Percentiles rank a stretch among this genome's conserved stretches.
Evolutionary conservation across 371 early-diverging fungal genomes (phyloP).

Genomic region (Haplosporangium sp.): DNA sequence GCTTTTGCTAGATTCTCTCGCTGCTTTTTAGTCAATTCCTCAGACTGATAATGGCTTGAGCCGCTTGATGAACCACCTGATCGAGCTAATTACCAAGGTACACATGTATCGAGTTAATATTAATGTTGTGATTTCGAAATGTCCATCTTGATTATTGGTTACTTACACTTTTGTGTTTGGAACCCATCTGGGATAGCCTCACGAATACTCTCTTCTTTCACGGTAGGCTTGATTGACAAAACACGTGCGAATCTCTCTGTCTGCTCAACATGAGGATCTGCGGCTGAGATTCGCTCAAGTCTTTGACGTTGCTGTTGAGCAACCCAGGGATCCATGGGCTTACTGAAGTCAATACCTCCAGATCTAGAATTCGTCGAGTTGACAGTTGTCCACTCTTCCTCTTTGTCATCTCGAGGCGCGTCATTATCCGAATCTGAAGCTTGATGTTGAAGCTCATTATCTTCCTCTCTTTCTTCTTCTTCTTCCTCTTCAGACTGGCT

Average conservation of each 20-base stretch:
- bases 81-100: conserved; percentile 17
- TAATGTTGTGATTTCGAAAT: background rate
- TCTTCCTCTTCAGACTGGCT: conserved; percentile 22
- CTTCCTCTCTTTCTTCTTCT: conserved; percentile 16
- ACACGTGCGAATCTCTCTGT: conserved; percentile 40
- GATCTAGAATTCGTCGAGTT: conserved; percentile 26
- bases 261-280: conserved; percentile 51
- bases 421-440: conserved; percentile 6
- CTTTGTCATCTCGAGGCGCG: conserved; percentile 6
- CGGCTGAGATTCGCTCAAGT: conserved; percentile 30
- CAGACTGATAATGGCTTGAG: conserved; percentile 26
- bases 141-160: background rate
- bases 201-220: conserved; percentile 35
- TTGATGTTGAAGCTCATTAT: conserved; percentile 2
- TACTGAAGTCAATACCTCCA: conserved; percentile 48
- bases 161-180: conserved; percentile 44
- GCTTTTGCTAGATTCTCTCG: conserved; percentile 52
- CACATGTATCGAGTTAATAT: too few species aligned
- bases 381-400: conserved; percentile 44
- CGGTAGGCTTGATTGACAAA: conserved; percentile 51
- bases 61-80: conserved; percentile 25
- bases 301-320: conserved; percentile 44
- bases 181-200: conserved; percentile 53
- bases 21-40: conserved; percentile 50
- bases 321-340: conserved; percentile 57